Percentiles rank a stretch among this genome's conserved stretches.
Conservation (phyloP, 768 basidiomycete genomes). For the Lyophyllum decastes region DNA sequence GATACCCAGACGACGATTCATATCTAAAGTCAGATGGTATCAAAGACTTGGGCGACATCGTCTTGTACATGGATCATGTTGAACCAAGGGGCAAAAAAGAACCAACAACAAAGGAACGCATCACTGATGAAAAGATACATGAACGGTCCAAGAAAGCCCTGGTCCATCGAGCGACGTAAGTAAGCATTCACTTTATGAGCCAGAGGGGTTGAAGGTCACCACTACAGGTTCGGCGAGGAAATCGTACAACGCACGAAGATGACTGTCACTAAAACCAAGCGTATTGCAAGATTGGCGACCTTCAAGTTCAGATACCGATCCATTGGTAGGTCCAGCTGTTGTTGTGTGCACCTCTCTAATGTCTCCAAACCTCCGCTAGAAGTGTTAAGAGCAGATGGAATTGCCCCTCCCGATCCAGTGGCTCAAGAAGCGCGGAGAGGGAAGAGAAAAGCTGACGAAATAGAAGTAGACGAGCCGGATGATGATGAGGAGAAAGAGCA, state of each 20-base stretch:
- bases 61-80: background rate
- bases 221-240: background rate
- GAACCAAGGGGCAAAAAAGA: background rate
- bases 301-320: background rate
- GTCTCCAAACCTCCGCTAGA: background rate
- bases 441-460: background rate
- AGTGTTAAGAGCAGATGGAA: background rate
- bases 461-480: background rate
- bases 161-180: constrained; percentile 6
- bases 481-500: background rate
- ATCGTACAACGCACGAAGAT: background rate
- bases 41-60: constrained; percentile 1
- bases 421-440: background rate
- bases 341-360: background rate
- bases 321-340: background rate
- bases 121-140: background rate
- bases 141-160: constrained; percentile 10
- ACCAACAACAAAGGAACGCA: background rate
- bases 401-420: background rate
- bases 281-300: background rate
- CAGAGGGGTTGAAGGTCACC: background rate
- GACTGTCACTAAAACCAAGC: background rate
- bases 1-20: constrained; percentile 5
- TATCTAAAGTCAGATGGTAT: background rate
- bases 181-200: background rate